Percentiles rank a stretch among this genome's conserved stretches.
Evolutionary conservation across 192 early-diverging fungal species (phyloP).

Genomic region (Backusella liffmaniae): DNA sequence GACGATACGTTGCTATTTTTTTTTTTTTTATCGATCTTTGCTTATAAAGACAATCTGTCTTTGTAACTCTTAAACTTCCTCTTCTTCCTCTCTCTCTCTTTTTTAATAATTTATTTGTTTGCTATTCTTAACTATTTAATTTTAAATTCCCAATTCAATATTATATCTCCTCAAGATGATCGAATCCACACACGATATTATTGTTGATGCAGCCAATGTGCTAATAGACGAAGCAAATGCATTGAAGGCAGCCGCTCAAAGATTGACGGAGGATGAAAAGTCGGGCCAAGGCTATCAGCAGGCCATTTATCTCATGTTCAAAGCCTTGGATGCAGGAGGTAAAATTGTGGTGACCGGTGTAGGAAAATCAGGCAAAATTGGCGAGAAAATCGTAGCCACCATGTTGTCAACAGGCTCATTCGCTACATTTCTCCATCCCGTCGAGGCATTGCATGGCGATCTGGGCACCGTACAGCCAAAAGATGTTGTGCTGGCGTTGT

Average conservation of each 20-base stretch:
- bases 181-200: conserved; percentile 17
- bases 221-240: conserved; percentile 38
- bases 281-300: conserved; percentile 32
- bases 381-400: conserved; percentile 44
- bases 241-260: conserved; percentile 30
- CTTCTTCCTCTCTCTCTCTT: too few species aligned
- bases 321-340: conserved; percentile 36
- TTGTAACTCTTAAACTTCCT: too few species aligned
- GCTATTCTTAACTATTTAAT: not conserved
- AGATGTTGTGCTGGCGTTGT: conserved; percentile 42
- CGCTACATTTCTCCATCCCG: conserved; percentile 44
- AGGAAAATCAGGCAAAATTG: conserved; percentile 50
- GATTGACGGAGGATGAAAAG: conserved; percentile 15
- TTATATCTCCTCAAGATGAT: not conserved
- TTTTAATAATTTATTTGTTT: too few species aligned
- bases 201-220: conserved; percentile 34
- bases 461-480: conserved; percentile 33
- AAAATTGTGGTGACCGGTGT: conserved; percentile 48
- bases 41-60: not conserved
- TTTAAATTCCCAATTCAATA: not conserved
- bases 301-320: conserved; percentile 34
- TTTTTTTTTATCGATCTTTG: not conserved
- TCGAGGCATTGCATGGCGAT: conserved; percentile 48
- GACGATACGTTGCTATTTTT: too few species aligned
- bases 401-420: conserved; percentile 39